phyloP scores from a whole-genome alignment of 805 yeast genomes.

The Candida parachauliodes region DNA sequence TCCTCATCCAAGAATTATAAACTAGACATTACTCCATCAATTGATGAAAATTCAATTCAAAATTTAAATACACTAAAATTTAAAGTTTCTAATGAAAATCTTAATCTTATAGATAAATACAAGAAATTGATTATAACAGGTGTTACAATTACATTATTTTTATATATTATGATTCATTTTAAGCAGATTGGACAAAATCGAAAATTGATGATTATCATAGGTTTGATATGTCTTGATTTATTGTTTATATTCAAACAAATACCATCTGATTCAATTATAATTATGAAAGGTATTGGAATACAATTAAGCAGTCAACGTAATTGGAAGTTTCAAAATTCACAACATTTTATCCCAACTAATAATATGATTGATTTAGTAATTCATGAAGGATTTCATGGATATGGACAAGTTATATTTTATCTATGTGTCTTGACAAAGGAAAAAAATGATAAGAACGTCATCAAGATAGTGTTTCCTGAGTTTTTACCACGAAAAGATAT shows the following conservation, averaged over 20 bases:
- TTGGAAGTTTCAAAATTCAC: constrained; percentile 19
- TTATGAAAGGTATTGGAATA: constrained; percentile 45
- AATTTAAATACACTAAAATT: constrained; percentile 16
- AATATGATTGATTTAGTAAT: constrained; percentile 62
- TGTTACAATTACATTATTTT: constrained; percentile 1
- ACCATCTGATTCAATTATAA: constrained; percentile 40
- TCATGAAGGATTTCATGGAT: constrained; percentile 71
- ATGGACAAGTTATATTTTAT: constrained; percentile 61
- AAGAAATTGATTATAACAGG: constrained; percentile 7
- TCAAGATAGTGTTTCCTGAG: constrained; percentile 39
- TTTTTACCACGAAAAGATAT: constrained; percentile 41
- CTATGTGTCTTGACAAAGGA: constrained; percentile 53
- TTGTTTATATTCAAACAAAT: constrained; percentile 25
- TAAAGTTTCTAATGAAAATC: constrained; percentile 13
- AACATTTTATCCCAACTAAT: constrained; percentile 52
- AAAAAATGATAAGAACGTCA: constrained; percentile 14
- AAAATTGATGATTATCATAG: background rate
- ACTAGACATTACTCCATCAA: constrained; percentile 24
- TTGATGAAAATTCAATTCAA: constrained; percentile 8
- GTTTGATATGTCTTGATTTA: constrained; percentile 8
- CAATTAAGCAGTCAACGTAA: constrained; percentile 35
- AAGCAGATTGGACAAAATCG: background rate
- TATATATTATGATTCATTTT: background rate
- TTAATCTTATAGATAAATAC: constrained; percentile 5
- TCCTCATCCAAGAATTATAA: constrained; percentile 27